Evolutionary conservation across 805 yeast genomes (phyloP).

Genomic region (Ogataea trehaloabstinens): DNA sequence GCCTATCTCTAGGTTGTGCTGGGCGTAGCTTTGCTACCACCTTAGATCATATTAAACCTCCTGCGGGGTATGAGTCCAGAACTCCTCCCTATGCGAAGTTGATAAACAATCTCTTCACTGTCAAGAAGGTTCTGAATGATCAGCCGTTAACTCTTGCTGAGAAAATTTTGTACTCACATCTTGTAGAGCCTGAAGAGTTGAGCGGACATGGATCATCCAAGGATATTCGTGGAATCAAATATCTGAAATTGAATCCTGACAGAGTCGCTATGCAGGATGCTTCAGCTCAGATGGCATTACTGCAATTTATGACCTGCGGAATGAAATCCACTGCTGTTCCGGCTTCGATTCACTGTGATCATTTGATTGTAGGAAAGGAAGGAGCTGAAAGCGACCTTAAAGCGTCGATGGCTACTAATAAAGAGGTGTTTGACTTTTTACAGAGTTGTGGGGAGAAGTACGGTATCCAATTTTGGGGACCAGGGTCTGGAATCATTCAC

Average conservation of each 20-base stretch:
- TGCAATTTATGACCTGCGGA: conserved; percentile 96
- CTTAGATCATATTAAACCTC: conserved; percentile 37
- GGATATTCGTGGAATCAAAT: conserved; percentile 76
- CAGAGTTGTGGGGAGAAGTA: conserved; percentile 89
- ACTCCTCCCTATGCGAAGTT: conserved; percentile 88
- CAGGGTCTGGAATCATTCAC: conserved; percentile 97
- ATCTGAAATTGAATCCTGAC: conserved; percentile 93
- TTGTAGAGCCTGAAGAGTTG: conserved; percentile 89
- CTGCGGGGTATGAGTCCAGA: conserved; percentile 62
- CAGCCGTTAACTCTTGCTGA: conserved; percentile 91
- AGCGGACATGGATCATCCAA: conserved; percentile 40
- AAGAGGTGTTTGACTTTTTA: conserved; percentile 92
- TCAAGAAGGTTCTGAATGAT: conserved; percentile 29
- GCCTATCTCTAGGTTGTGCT: conserved; percentile 4
- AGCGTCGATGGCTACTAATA: conserved; percentile 83
- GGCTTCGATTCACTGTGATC: conserved; percentile 96
- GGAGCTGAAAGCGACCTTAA: conserved; percentile 86
- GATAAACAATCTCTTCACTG: conserved; percentile 53
- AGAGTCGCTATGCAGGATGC: conserved; percentile 99
- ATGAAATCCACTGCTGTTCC: conserved; percentile 90
- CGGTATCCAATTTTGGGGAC: conserved; percentile 98
- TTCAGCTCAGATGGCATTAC: conserved; percentile 96
- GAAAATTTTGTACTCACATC: conserved; percentile 91
- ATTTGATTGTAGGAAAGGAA: conserved; percentile 91
- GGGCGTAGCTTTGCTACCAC: conserved; percentile 27